phyloP scores from a whole-genome alignment of 768 basidiomycete genomes.

The Amanita molliuscula region DNA sequence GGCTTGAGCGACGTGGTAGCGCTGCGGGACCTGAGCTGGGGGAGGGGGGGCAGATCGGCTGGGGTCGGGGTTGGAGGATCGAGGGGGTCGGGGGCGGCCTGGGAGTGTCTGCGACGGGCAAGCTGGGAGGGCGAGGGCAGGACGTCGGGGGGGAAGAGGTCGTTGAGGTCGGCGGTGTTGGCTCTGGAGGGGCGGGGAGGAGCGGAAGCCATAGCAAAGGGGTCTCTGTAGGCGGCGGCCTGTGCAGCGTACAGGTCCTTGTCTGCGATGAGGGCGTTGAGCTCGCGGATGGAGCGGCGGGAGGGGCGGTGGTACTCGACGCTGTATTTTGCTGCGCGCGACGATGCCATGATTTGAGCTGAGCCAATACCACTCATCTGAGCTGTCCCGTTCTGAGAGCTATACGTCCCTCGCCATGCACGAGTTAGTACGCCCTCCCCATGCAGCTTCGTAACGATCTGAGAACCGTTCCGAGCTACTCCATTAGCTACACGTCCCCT shows the following conservation, averaged over 20 bases:
- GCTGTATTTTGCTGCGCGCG: constrained; percentile 50
- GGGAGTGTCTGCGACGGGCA: constrained; percentile 44
- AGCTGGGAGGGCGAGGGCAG: constrained; percentile 35
- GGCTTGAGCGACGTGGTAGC: constrained; percentile 31
- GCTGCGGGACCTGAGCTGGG: constrained; percentile 33
- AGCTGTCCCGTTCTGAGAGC: too few species aligned
- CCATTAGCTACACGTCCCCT: too few species aligned
- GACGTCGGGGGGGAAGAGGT: constrained; percentile 61
- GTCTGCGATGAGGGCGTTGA: constrained; percentile 61
- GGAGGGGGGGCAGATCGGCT: constrained; percentile 16
- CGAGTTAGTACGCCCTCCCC: too few species aligned
- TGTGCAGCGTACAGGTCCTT: constrained; percentile 45
- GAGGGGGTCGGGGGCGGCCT: constrained; percentile 28
- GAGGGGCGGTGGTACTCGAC: constrained; percentile 72
- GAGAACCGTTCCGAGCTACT: too few species aligned
- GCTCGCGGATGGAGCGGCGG: constrained; percentile 68
- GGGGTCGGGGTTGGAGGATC: constrained; percentile 32
- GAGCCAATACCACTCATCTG: too few species aligned
- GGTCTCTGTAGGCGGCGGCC: constrained; percentile 29
- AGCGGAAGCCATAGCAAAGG: constrained; percentile 35
- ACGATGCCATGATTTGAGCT: constrained; percentile 35
- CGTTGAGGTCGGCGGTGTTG: constrained; percentile 74
- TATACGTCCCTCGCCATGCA: too few species aligned
- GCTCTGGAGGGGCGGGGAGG: constrained; percentile 77
- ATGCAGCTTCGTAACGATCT: too few species aligned